Evolutionary conservation across 208 protist genomes (phyloP).

Genomic region (Strigomonas oncopelti): DNA sequence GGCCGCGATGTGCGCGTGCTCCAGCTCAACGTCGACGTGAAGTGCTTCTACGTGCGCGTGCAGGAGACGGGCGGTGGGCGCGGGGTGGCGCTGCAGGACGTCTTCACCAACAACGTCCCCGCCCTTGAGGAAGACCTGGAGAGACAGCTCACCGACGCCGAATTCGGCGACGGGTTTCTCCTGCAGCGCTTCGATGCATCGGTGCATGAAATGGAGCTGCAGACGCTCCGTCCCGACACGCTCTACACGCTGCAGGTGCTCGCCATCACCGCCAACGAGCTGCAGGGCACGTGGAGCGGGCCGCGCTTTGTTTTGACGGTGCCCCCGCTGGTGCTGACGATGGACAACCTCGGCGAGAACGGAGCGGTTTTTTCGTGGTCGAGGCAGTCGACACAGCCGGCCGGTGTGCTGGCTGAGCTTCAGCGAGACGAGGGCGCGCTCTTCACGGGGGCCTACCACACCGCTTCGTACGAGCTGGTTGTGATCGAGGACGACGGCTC

Average conservation of each 20-base stretch:
- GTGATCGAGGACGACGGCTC: not conserved
- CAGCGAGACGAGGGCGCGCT: not conserved
- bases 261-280: not conserved
- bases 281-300: not conserved
- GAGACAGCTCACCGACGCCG: conserved; percentile 21
- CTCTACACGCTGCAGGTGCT: conserved; percentile 5
- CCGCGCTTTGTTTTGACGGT: not conserved
- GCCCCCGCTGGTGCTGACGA: not conserved
- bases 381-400: not conserved
- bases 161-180: conserved; percentile 22
- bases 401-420: not conserved
- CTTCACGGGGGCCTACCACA: not conserved
- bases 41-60: conserved; percentile 69
- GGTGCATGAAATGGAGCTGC: not conserved
- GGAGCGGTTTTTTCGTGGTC: not conserved
- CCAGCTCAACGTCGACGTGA: conserved; percentile 65
- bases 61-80: conserved; percentile 44
- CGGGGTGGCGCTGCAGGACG: not conserved
- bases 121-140: conserved; percentile 25
- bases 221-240: conserved; percentile 12
- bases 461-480: not conserved
- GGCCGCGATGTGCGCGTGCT: conserved; percentile 85
- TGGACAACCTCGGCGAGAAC: not conserved
- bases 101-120: not conserved
- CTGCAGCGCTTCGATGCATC: conserved; percentile 10